Percentiles rank a stretch among this genome's conserved stretches.
Conservation (phyloP, 2,329 filamentous ascomycete species). For the Pestalotiopsis fici region DNA sequence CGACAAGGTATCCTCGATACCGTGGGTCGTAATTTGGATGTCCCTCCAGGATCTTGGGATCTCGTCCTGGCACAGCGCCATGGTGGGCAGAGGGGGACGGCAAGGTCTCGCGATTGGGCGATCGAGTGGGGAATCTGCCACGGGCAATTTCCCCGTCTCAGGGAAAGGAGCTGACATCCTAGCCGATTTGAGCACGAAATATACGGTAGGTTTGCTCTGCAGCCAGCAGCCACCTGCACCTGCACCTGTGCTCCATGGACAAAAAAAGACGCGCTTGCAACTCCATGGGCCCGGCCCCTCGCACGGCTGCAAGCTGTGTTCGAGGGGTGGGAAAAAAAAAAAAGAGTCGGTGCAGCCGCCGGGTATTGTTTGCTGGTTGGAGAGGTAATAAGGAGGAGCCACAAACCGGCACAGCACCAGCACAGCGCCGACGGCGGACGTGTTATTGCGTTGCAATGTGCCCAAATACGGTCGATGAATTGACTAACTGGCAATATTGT, state of each 20-base stretch:
- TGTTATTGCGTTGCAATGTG: background rate
- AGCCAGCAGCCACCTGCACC: conserved; percentile 6
- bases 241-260: background rate
- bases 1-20: background rate
- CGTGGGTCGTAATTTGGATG: conserved; percentile 1
- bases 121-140: background rate
- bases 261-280: conserved; percentile 4
- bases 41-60: background rate
- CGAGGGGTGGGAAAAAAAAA: no score
- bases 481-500: background rate
- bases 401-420: background rate
- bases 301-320: background rate
- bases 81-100: background rate
- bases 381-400: background rate
- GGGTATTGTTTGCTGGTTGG: background rate
- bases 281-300: background rate
- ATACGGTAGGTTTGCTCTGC: background rate
- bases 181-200: conserved; percentile 3
- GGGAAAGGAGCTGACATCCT: conserved; percentile 8
- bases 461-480: background rate
- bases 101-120: conserved; percentile 6
- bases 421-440: background rate
- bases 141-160: conserved; percentile 12
- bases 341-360: background rate
- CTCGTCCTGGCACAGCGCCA: background rate